Evolutionary conservation across 2,329 filamentous ascomycete species (phyloP).

Genomic region (Neospermospora avenae): DNA sequence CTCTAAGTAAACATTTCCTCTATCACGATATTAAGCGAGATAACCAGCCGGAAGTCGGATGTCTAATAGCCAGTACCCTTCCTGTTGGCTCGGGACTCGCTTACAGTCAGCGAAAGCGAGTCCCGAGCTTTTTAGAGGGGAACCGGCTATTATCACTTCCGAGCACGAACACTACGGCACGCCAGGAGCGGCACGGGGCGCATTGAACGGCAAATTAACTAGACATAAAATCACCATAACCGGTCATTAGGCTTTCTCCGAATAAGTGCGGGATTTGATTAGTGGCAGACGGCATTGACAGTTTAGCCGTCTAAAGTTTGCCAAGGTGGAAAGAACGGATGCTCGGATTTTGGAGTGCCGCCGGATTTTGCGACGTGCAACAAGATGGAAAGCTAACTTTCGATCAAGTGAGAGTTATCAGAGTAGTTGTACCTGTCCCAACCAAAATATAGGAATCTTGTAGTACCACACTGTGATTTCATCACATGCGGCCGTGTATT

Average conservation of each 20-base stretch:
- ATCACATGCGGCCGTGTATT: too few relatives aligned
- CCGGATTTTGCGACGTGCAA: not conserved
- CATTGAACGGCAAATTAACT: not conserved
- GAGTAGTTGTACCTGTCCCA: not conserved
- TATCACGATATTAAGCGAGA: not conserved
- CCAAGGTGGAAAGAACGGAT: not conserved
- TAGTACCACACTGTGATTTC: not conserved
- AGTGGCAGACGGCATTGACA: too few relatives aligned
- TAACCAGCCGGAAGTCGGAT: not conserved
- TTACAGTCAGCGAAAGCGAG: too few relatives aligned
- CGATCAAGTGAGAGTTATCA: not conserved
- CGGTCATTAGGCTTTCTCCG: too few relatives aligned
- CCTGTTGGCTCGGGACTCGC: too few relatives aligned
- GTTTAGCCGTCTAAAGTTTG: too few relatives aligned
- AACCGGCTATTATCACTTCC: too few relatives aligned
- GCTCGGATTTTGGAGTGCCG: conserved; percentile 2
- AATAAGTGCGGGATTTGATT: too few relatives aligned
- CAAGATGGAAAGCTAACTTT: not conserved
- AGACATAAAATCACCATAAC: too few relatives aligned
- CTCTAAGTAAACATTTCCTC: not conserved
- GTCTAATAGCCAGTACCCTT: too few relatives aligned
- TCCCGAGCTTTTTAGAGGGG: too few relatives aligned
- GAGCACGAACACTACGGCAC: not conserved
- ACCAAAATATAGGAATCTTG: not conserved
- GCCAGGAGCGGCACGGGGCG: not conserved